phyloP scores from a whole-genome alignment of 306 rosid genomes.

The Vigna trinervia region DNA sequence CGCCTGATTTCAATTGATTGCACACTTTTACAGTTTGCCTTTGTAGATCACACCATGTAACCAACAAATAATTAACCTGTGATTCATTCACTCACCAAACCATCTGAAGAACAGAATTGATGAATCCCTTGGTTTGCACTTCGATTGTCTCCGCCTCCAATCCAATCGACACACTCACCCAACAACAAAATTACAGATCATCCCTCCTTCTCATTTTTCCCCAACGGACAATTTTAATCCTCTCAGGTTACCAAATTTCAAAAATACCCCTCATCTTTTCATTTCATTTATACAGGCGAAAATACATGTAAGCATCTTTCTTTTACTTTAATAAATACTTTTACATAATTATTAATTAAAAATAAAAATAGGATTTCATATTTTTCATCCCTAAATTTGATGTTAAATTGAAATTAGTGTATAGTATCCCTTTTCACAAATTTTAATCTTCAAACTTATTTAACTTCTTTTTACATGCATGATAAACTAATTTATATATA shows the following conservation, averaged over 20 bases:
- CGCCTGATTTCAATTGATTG: slow-evolving; percentile 26
- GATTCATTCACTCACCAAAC: slow-evolving; percentile 29
- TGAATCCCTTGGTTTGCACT: slow-evolving; percentile 36
- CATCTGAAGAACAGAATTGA: slow-evolving; percentile 9
- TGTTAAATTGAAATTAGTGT: no score
- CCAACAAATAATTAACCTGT: not conserved
- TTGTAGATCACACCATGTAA: slow-evolving; percentile 54
- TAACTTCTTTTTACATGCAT: no score
- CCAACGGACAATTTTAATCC: slow-evolving; percentile 40
- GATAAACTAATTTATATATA: no score
- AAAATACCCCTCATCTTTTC: slow-evolving; percentile 13
- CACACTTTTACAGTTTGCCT: not conserved
- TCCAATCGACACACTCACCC: slow-evolving; percentile 21
- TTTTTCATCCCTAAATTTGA: no score
- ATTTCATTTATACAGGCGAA: no score
- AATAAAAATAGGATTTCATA: no score
- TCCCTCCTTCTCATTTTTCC: slow-evolving; percentile 22
- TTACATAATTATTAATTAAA: no score
- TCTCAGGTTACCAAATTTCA: slow-evolving; percentile 42
- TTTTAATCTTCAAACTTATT: no score
- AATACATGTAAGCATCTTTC: no score
- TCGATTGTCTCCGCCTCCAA: slow-evolving; percentile 28
- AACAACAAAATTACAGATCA: slow-evolving; percentile 1
- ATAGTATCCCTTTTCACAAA: no score
- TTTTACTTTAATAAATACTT: no score